Base-by-base conservation (phyloP, 2,329 filamentous ascomycete species). In the Nothopassalora personata region DNA sequence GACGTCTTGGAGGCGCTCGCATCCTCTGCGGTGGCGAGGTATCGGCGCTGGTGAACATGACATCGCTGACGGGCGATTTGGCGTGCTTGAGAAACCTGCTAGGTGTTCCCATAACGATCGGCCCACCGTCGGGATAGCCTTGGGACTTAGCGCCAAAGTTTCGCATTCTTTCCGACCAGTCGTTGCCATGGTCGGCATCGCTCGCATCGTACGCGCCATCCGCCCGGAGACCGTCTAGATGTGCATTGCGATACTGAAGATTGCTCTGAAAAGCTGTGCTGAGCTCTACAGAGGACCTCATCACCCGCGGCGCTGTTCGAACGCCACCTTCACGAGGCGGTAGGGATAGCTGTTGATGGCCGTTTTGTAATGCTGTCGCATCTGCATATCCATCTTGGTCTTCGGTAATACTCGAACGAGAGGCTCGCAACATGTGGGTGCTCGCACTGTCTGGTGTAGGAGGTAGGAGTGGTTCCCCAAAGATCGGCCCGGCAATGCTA, bases 361-460 rank as follows among this genome's bases (percentile, higher is more conserved):
- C 64, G 51, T 59, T 67, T 8, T 67, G 61, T 13, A 63, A 39
- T n/a, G 60, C 59, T 13, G 67, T 65, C 10, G 65, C 64, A 15
- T 34, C 62, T 46, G 70, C 66, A 1, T 68, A 59, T 18, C 68
- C 53, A 36, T 62, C 68, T 45, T 56, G 60, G 8, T 65, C 68
- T 19, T 63, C 64, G 23, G 56, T 57, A 13, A 69, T 66, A 56
- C 66, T 72, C 5, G 69, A 72, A 10, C 64, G 64, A 1, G 70
- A 73, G 5, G 60, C 62, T 46, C 71, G 69, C 23, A 73, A 63
- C 64, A 72, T 69, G 7, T 64, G 64, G 4, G 71, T 73, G 55
- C 66, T 71, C 8, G 61, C 70, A 52, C 69, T 73, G 28, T 70
- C 69, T 6, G 72, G 70, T 4, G 70, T 73, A 9, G 72, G 72